A percentile compares a stretch with the other conserved stretches of the same genome.
Evolutionary conservation across 768 basidiomycete genomes (phyloP).

Genomic region (Podaxis rugospora): DNA sequence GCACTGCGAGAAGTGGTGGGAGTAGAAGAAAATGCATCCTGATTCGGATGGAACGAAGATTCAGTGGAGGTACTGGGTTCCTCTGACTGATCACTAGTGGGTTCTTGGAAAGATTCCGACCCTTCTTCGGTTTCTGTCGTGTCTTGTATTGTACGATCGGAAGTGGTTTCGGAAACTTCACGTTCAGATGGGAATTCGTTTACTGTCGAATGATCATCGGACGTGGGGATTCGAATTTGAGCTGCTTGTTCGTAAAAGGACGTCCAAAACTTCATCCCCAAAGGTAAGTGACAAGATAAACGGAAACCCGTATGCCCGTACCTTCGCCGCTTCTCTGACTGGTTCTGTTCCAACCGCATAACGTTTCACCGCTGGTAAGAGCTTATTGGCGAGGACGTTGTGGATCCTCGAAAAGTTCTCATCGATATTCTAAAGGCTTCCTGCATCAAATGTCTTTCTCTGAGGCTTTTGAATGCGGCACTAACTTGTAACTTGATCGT

Average conservation of each 20-base stretch:
- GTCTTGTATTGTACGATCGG: slow-evolving; percentile 1
- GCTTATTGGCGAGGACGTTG: slow-evolving; percentile 69
- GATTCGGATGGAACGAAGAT: slow-evolving; percentile 69
- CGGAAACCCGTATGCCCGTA: slow-evolving; percentile 28
- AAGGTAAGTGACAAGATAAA: not conserved
- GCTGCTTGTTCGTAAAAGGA: slow-evolving; percentile 96
- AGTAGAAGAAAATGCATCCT: slow-evolving; percentile 74
- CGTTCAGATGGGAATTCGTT: slow-evolving; percentile 45
- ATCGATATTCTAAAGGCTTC: slow-evolving; percentile 70
- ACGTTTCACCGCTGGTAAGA: slow-evolving; percentile 86
- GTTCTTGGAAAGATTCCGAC: slow-evolving; percentile 17
- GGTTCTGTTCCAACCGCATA: slow-evolving; percentile 86
- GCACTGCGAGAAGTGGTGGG: slow-evolving; percentile 51
- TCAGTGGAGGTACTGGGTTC: slow-evolving; percentile 53
- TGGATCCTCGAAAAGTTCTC: slow-evolving; percentile 92
- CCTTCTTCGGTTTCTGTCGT: slow-evolving; percentile 23
- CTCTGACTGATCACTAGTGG: slow-evolving; percentile 15
- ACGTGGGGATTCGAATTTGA: slow-evolving; percentile 75
- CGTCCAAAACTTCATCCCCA: slow-evolving; percentile 76
- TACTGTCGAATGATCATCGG: slow-evolving; percentile 60
- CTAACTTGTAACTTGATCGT: slow-evolving; percentile 84
- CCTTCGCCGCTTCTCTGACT: slow-evolving; percentile 87
- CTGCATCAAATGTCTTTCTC: not conserved
- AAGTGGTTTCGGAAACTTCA: slow-evolving; percentile 25
- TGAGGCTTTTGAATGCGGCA: not conserved